Conservation (phyloP, 2,329 filamentous ascomycete genomes). For the Magnaporthales sp. region DNA sequence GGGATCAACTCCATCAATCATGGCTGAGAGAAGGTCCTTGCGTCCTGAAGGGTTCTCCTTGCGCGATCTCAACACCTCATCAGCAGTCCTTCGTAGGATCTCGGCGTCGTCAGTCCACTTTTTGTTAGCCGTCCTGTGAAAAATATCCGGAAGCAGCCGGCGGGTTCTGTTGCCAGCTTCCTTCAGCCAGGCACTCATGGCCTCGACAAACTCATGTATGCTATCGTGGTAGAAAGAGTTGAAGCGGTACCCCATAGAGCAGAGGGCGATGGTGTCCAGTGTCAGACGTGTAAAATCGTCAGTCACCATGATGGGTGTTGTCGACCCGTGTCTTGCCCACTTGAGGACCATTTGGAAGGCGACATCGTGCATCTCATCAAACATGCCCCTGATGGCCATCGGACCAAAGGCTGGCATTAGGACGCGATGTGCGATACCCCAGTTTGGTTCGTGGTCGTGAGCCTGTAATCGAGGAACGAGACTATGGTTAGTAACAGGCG, state of each 20-base stretch:
- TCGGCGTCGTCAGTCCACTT: conserved; percentile 37
- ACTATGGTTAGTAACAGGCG: not conserved
- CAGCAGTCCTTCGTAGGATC: conserved; percentile 47
- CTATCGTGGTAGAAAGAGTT: conserved; percentile 50
- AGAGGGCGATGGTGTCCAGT: conserved; percentile 53
- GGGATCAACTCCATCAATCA: conserved; percentile 60
- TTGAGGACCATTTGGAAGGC: conserved; percentile 58
- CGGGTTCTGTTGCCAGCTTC: conserved; percentile 14
- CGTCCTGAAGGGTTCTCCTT: conserved; percentile 44
- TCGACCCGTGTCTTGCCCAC: conserved; percentile 55
- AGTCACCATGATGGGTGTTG: conserved; percentile 46
- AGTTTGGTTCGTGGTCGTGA: conserved; percentile 43
- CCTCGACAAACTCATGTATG: conserved; percentile 60
- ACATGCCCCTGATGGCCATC: conserved; percentile 59
- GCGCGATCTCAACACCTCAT: conserved; percentile 52
- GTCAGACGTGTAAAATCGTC: conserved; percentile 58
- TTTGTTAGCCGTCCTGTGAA: not conserved
- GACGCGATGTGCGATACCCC: conserved; percentile 58
- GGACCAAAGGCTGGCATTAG: conserved; percentile 64
- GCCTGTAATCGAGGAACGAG: conserved; percentile 19
- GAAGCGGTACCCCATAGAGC: conserved; percentile 50
- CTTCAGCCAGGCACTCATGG: conserved; percentile 38
- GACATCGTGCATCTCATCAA: conserved; percentile 60
- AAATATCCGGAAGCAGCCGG: conserved; percentile 40
- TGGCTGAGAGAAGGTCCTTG: conserved; percentile 61